These are phyloP conservation scores for Skeletonema costatum DNA, from an alignment of 108 stramenopile species.

Conservation along the genomic window DNA sequence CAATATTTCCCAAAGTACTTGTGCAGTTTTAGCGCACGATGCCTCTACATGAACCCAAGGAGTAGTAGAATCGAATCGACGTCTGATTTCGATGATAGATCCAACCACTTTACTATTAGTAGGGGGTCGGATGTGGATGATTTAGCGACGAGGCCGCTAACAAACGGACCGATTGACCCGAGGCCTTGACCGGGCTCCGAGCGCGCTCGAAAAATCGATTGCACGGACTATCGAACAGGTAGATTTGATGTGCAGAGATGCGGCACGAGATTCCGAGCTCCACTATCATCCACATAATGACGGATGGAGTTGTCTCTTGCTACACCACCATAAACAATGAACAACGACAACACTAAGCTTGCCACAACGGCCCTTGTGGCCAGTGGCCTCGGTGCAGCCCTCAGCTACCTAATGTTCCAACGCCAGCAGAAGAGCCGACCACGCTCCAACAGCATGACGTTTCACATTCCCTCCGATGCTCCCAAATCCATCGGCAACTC, in stretches of 20 bases:
- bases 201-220: too few species aligned
- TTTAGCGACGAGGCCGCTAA: too few species aligned
- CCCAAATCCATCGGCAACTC: neutral
- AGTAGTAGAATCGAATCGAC: neutral
- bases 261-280: neutral
- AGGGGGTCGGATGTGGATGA: too few species aligned
- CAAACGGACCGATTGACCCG: too few species aligned
- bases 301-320: neutral
- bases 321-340: neutral
- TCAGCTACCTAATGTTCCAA: slow-evolving; percentile 33
- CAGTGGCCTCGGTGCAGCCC: slow-evolving; percentile 32
- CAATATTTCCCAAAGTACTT: neutral
- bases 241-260: too few species aligned
- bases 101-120: too few species aligned
- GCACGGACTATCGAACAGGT: too few species aligned
- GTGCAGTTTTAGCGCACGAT: neutral
- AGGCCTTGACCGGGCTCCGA: too few species aligned
- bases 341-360: slow-evolving; percentile 17
- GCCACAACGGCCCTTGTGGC: slow-evolving; percentile 39
- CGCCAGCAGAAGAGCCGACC: slow-evolving; percentile 6
- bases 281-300: too few species aligned
- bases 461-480: neutral
- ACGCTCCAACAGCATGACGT: neutral
- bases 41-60: neutral
- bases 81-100: too few species aligned